Percentiles rank a stretch among this genome's conserved stretches.
Conservation (phyloP, 1,139 yeast genomes). For the Hyphopichia khmerensis region DNA sequence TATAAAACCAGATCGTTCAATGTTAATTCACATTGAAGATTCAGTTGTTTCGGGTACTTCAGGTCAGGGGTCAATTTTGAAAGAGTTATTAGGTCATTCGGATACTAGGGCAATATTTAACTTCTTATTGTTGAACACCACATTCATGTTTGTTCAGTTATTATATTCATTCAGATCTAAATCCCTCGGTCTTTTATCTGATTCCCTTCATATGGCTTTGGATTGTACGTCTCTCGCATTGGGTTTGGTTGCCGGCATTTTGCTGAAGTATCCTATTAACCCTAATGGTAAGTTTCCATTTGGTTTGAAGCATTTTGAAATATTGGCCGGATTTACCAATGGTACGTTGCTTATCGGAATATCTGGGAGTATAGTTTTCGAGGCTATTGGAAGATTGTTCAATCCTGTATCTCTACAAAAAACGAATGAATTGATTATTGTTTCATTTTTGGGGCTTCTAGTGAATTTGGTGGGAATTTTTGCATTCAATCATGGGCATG, state of each 20-base stretch:
- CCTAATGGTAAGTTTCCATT: conserved; percentile 78
- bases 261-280: conserved; percentile 43
- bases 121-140: conserved; percentile 77
- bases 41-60: conserved; percentile 8
- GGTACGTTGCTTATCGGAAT: conserved; percentile 87
- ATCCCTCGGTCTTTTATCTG: conserved; percentile 87
- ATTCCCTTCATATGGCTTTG: conserved; percentile 92
- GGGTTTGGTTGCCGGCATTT: conserved; percentile 82
- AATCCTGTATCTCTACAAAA: conserved; percentile 76
- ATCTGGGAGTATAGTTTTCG: conserved; percentile 82
- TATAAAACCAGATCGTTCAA: conserved; percentile 15
- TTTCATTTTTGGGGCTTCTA: conserved; percentile 76
- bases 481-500: conserved; percentile 85
- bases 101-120: conserved; percentile 90
- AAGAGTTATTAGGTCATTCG: conserved; percentile 52
- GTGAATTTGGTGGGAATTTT: conserved; percentile 92
- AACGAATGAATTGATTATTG: conserved; percentile 83
- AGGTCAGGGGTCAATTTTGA: conserved; percentile 16
- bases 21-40: conserved; percentile 6
- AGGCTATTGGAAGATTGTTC: conserved; percentile 77
- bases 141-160: conserved; percentile 92
- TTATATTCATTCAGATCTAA: conserved; percentile 89
- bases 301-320: conserved; percentile 82
- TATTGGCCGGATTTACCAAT: conserved; percentile 92
- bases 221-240: conserved; percentile 89